Evolutionary conservation across 345 rosid genomes (phyloP), one percentile per base, ranked within the genome.

Genomic region (Draba incana): DNA sequence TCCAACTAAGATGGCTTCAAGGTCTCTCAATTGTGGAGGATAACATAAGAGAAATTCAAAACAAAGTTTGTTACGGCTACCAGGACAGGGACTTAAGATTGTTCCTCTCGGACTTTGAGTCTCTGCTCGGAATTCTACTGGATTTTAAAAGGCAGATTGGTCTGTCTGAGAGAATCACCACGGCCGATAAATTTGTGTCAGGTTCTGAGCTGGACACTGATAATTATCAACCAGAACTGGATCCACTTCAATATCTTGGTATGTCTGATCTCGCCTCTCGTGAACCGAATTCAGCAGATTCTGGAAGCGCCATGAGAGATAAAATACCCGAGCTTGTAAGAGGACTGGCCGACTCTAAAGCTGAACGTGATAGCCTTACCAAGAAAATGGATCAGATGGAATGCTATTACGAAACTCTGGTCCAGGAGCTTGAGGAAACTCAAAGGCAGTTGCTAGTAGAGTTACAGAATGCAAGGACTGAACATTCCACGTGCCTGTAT

Each of bases 331-430:
- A 94, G 82, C 97, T 94, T 79, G 43, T 91, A 72, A 82, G 86
- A 58, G 99, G 87, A 68, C 77, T 94, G 82, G 96, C 89, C 66
- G 95, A 86, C 62, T 86, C 97, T 57, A 91, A 91, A 82, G 81
- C 86, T 71, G 97, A 91, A 81, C 79, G 80, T 63, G 95, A 84
- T 75, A 84, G 83, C 82, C 92, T 94, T 70, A 79, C 87, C 38
- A 88, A 84, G 84, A 94, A 94, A 85, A 91, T 91, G 96, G 89
- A 82, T 69, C 90, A 94, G 88, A 94, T 94, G 99, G 99, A 94
- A 76, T 87, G 97, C 71, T 91, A 94, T 75, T 94, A 94, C 55
- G 97, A 94, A 81, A 88, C 92, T 41, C 84, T 94, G 42, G 83
- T 94, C 55, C 96, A 88, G 80, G 99, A 94, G 85, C 97, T 94